A percentile compares a stretch with the other conserved stretches of the same genome.
These are phyloP conservation scores for Xerophyta viscosa DNA, from an alignment of 106 monocot species.

Conservation along the genomic window DNA sequence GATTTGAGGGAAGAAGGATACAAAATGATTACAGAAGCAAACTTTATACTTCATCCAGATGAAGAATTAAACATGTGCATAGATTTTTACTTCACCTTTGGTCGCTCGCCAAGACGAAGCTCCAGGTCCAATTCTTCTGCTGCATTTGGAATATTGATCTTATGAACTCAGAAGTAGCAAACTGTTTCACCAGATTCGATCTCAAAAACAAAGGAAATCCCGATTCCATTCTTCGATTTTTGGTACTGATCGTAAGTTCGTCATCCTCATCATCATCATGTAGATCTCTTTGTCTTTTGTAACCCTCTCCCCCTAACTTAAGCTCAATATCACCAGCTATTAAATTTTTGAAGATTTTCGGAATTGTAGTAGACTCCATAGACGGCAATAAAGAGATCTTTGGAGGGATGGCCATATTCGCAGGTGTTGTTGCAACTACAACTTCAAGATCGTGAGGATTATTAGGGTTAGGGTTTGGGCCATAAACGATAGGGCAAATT, in stretches of 20 bases:
- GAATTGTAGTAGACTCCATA: not conserved
- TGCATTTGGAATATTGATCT: not conserved
- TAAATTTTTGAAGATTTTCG: not conserved
- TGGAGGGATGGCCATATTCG: not conserved
- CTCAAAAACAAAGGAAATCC: not conserved
- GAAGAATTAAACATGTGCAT: too few species aligned
- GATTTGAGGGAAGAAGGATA: too few species aligned
- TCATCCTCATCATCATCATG: not conserved
- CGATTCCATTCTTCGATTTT: conserved; percentile 10
- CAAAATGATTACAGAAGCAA: too few species aligned
- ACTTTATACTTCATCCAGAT: too few species aligned
- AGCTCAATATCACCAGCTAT: conserved; percentile 1
- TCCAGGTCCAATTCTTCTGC: conserved; percentile 57
- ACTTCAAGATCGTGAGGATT: not conserved
- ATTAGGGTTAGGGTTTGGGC: conserved; percentile 10
- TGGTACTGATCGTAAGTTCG: not conserved
- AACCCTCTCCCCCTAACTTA: conserved; percentile 11
- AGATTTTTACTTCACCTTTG: conserved; percentile 13
- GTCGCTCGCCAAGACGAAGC: conserved; percentile 47
- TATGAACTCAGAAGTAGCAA: conserved; percentile 1
- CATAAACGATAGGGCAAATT: conserved; percentile 3
- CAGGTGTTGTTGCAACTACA: not conserved
- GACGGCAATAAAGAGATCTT: not conserved
- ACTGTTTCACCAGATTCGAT: not conserved
- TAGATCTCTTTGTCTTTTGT: conserved; percentile 1